Percentiles rank a stretch among this genome's conserved stretches.
Conservation (phyloP, 768 basidiomycete genomes). For the Naganishia kalamii region DNA sequence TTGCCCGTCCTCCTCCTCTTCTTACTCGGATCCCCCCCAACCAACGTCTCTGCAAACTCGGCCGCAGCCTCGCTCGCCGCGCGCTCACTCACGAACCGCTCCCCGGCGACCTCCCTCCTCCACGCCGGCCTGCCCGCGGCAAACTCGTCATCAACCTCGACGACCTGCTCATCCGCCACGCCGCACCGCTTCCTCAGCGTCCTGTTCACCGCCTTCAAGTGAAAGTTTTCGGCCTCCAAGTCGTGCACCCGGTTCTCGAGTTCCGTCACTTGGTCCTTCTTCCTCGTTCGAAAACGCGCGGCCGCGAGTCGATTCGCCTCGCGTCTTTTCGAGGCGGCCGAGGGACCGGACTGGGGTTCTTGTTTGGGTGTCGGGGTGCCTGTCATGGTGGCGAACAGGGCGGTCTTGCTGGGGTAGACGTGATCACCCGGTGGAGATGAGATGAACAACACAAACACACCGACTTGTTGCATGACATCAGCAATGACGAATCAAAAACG, state of each 20-base stretch:
- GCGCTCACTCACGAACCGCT: conserved; percentile 7
- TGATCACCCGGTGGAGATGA: not conserved
- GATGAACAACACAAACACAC: not conserved
- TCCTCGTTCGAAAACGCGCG: conserved; percentile 41
- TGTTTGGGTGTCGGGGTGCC: not conserved
- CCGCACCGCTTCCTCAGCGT: not conserved
- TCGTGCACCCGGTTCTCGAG: conserved; percentile 36
- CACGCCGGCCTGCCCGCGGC: not conserved
- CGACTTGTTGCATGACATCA: not conserved
- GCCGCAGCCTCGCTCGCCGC: conserved; percentile 1
- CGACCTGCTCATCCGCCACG: conserved; percentile 1
- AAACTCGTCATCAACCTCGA: conserved; percentile 13
- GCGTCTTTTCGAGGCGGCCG: conserved; percentile 28
- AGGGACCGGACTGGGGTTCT: not conserved
- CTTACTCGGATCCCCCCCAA: not conserved
- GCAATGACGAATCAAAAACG: no score
- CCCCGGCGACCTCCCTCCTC: conserved; percentile 9
- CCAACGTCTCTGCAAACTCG: not conserved
- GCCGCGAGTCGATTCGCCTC: conserved; percentile 45
- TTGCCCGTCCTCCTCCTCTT: not conserved
- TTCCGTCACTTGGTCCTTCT: conserved; percentile 44
- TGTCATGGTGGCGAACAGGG: not conserved
- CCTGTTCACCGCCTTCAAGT: conserved; percentile 14
- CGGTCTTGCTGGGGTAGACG: not conserved
- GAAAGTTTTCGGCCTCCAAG: conserved; percentile 34